phyloP scores from a whole-genome alignment of 345 rosid genomes.

The Aquilaria yunnanensis region DNA sequence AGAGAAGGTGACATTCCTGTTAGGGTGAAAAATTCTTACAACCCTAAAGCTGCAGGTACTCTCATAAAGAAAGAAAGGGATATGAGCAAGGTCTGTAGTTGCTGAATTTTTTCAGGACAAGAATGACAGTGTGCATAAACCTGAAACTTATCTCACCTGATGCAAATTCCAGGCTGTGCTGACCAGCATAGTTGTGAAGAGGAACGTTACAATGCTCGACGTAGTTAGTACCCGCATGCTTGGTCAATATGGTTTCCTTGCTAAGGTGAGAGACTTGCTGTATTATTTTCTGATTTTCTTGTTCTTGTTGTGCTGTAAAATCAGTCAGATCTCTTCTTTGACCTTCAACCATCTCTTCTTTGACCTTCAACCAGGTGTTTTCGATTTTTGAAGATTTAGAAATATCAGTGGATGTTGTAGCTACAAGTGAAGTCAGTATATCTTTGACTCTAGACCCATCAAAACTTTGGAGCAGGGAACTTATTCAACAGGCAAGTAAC shows the following conservation, averaged over 20 bases:
- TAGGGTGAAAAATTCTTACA: conserved; percentile 88
- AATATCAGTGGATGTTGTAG: conserved; percentile 92
- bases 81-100: conserved; percentile 74
- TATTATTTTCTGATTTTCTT: conserved; percentile 3
- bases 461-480: conserved; percentile 86
- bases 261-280: conserved; percentile 46
- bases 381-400: conserved; percentile 86
- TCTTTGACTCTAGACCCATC: conserved; percentile 91
- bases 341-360: conserved; percentile 10
- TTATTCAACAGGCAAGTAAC: conserved; percentile 70
- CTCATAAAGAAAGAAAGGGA: conserved; percentile 74
- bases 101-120: conserved; percentile 3
- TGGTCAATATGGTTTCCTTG: conserved; percentile 91
- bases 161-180: conserved; percentile 58
- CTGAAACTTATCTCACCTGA: conserved; percentile 8
- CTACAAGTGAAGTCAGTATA: conserved; percentile 97
- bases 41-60: conserved; percentile 89
- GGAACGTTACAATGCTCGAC: conserved; percentile 92
- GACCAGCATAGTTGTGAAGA: conserved; percentile 90
- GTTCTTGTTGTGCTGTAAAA: not conserved
- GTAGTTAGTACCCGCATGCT: conserved; percentile 95
- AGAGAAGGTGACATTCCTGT: conserved; percentile 93
- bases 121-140: conserved; percentile 7
- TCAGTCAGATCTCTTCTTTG: not conserved
- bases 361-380: conserved; percentile 46